Evolutionary conservation across 306 rosid genomes (phyloP).

Genomic region (Echinosophora koreensis): DNA sequence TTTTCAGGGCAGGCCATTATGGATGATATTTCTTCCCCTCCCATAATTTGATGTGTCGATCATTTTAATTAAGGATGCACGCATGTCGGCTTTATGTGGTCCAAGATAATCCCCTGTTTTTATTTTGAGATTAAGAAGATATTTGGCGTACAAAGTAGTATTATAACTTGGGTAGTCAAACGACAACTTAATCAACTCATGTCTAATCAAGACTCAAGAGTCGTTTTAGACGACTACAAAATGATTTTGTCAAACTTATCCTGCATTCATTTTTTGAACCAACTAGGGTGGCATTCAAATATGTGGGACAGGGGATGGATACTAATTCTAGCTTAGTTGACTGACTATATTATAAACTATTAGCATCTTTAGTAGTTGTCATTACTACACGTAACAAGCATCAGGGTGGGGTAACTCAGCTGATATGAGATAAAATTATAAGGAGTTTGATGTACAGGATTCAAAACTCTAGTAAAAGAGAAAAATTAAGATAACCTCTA

Average conservation of each 20-base stretch:
- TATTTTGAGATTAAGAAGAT: slow-evolving; percentile 13
- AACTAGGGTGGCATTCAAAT: slow-evolving; percentile 5
- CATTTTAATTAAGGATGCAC: slow-evolving; percentile 52
- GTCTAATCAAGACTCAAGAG: slow-evolving; percentile 42
- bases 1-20: slow-evolving; percentile 25
- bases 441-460: too few relatives aligned
- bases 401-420: too few relatives aligned
- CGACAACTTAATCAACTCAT: slow-evolving; percentile 39
- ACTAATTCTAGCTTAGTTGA: not conserved
- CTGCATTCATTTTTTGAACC: not conserved
- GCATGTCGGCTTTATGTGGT: slow-evolving; percentile 53
- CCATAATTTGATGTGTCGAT: slow-evolving; percentile 37
- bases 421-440: too few relatives aligned
- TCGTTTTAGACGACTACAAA: slow-evolving; percentile 42
- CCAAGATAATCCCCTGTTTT: slow-evolving; percentile 38
- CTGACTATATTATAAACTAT: slow-evolving; percentile 5
- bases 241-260: slow-evolving; percentile 23
- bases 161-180: slow-evolving; percentile 7
- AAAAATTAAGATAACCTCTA: too few relatives aligned
- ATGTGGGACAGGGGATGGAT: not conserved
- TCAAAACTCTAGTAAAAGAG: too few relatives aligned
- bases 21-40: not conserved
- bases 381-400: slow-evolving; percentile 7
- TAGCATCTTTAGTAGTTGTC: not conserved
- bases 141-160: not conserved